Conservation (phyloP, 257 asterid species). For the Haberlea rhodopensis region DNA sequence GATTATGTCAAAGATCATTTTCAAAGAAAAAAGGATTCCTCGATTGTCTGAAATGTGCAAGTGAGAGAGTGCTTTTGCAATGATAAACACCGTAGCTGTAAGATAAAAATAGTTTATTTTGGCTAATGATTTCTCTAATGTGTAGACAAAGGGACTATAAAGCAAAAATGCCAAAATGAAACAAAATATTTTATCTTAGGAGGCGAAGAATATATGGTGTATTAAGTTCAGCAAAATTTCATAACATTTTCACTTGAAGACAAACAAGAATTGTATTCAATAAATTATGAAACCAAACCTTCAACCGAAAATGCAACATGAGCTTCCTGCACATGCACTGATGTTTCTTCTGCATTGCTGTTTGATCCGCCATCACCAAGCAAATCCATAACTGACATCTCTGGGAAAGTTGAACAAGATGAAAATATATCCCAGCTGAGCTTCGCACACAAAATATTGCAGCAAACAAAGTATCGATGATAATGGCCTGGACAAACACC, state of each 20-base stretch:
- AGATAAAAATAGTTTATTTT: neutral
- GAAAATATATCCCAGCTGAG: slow-evolving; percentile 7
- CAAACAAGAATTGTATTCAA: slow-evolving; percentile 12
- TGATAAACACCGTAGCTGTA: neutral
- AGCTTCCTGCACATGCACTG: slow-evolving; percentile 53
- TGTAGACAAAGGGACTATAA: slow-evolving; percentile 1
- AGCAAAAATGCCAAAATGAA: neutral
- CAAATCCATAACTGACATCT: slow-evolving; percentile 65
- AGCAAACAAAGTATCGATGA: slow-evolving; percentile 17
- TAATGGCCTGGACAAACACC: slow-evolving; percentile 18
- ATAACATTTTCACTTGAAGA: neutral
- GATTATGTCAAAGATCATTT: slow-evolving; percentile 12
- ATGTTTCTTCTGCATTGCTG: slow-evolving; percentile 31
- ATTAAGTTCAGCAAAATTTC: slow-evolving; percentile 9
- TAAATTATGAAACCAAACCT: slow-evolving; percentile 47
- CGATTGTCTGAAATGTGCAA: slow-evolving; percentile 4
- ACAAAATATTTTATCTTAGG: neutral
- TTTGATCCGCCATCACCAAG: slow-evolving; percentile 63
- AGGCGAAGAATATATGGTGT: neutral
- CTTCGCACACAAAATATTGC: neutral
- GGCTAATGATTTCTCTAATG: slow-evolving; percentile 6
- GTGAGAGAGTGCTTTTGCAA: no score
- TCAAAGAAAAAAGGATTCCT: neutral
- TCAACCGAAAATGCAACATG: slow-evolving; percentile 84
- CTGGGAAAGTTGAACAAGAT: slow-evolving; percentile 36